Conservation (phyloP, 2,329 filamentous ascomycete genomes). For the Trichoderma atrobrunneum region DNA sequence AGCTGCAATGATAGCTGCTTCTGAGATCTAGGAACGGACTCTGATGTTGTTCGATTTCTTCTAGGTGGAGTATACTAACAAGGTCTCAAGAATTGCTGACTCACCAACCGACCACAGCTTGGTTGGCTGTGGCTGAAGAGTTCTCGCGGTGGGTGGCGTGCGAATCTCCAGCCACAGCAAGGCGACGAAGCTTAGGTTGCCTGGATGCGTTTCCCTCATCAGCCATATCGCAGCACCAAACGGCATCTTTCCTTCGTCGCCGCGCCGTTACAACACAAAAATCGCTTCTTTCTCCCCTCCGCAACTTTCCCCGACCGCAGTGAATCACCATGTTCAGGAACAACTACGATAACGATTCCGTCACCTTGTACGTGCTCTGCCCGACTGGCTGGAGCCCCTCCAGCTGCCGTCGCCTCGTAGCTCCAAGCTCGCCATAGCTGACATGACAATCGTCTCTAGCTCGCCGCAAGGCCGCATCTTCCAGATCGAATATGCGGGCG, state of each 20-base stretch:
- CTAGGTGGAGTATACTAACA: not conserved
- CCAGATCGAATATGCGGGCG: constrained; percentile 97
- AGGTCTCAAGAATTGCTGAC: not conserved
- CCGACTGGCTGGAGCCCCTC: constrained; percentile 12
- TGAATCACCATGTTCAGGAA: constrained; percentile 86
- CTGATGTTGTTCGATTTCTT: not conserved
- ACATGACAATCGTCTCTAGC: constrained; percentile 49
- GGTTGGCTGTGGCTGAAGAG: constrained; percentile 23
- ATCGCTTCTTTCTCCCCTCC: not conserved
- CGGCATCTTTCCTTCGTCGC: constrained; percentile 1
- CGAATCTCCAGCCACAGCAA: constrained; percentile 20
- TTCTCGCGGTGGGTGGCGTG: not conserved
- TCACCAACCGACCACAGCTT: not conserved
- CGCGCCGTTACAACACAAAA: constrained; percentile 13
- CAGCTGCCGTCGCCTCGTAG: not conserved
- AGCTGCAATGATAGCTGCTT: not conserved
- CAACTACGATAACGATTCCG: constrained; percentile 99
- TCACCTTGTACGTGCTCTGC: constrained; percentile 79
- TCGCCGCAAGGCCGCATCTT: constrained; percentile 99
- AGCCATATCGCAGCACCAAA: constrained; percentile 8
- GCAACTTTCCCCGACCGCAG: constrained; percentile 12
- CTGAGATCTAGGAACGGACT: not conserved
- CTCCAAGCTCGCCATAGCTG: constrained; percentile 22
- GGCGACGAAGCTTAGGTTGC: constrained; percentile 40
- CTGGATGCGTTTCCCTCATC: constrained; percentile 27